Evolutionary conservation across 2,329 filamentous ascomycete species (phyloP).

Genomic region (Sporothrix brasiliensis): DNA sequence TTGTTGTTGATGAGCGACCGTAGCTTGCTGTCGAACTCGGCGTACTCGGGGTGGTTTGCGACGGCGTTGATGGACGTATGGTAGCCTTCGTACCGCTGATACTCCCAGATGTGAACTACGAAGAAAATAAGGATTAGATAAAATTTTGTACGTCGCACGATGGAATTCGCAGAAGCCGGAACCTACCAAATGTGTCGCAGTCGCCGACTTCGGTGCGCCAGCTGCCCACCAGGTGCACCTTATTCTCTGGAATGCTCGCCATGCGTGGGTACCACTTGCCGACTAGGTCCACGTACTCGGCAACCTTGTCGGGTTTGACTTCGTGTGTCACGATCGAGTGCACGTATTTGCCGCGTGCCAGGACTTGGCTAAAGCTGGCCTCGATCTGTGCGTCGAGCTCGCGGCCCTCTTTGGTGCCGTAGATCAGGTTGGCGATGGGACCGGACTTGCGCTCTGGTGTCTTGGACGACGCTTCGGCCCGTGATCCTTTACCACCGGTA

Average conservation of each 20-base stretch:
- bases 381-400: constrained; percentile 96
- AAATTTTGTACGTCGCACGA: too few relatives aligned
- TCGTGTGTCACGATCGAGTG: constrained; percentile 97
- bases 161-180: too few relatives aligned
- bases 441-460: constrained; percentile 68
- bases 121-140: constrained; percentile 1
- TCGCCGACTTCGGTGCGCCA: constrained; percentile 98
- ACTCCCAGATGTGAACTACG: constrained; percentile 98
- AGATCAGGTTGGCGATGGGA: constrained; percentile 84
- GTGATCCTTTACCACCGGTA: constrained; percentile 55
- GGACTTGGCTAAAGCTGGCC: constrained; percentile 90
- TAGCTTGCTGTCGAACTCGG: constrained; percentile 80
- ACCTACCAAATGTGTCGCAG: constrained; percentile 89
- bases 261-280: constrained; percentile 91
- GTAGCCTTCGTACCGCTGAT: constrained; percentile 95
- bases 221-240: constrained; percentile 93
- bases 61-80: constrained; percentile 89
- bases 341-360: constrained; percentile 96
- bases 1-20: constrained; percentile 83
- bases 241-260: constrained; percentile 81
- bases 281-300: constrained; percentile 89
- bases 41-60: constrained; percentile 77
- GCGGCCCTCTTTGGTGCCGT: constrained; percentile 92
- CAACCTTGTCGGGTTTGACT: constrained; percentile 91
- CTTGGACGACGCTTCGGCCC: constrained; percentile 59